phyloP scores from a whole-genome alignment of 148 eudicot genomes.

The Rhododendron williamsianum region DNA sequence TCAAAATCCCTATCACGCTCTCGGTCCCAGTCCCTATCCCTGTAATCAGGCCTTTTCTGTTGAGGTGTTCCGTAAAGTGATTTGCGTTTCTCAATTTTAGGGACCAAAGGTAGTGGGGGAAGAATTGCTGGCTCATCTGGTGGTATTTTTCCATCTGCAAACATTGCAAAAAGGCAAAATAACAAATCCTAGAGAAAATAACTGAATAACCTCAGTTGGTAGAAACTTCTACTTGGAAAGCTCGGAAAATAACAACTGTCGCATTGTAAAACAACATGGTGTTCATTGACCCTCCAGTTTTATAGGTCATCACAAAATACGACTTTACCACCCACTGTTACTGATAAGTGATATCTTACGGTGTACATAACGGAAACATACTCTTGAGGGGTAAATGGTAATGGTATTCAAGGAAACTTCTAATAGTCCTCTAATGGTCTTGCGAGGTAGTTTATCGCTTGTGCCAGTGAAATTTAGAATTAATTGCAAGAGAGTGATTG shows the following conservation, averaged over 20 bases:
- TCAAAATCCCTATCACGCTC: constrained; percentile 93
- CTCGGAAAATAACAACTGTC: background rate
- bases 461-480: background rate
- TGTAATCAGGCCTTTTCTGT: constrained; percentile 64
- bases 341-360: background rate
- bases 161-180: constrained; percentile 8
- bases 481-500: constrained; percentile 2
- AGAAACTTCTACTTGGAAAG: background rate
- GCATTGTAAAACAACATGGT: background rate
- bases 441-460: background rate
- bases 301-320: background rate
- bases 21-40: constrained; percentile 85
- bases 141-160: constrained; percentile 87
- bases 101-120: constrained; percentile 79
- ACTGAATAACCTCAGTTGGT: constrained; percentile 9
- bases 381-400: background rate
- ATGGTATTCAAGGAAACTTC: background rate
- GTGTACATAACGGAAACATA: background rate
- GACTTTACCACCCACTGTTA: background rate
- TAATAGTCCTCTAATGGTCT: background rate
- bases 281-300: background rate
- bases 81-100: constrained; percentile 71
- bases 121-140: constrained; percentile 84
- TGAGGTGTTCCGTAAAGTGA: constrained; percentile 58
- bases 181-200: background rate